Base-by-base conservation (phyloP, 345 rosid genomes). In the Acer campestre region DNA sequence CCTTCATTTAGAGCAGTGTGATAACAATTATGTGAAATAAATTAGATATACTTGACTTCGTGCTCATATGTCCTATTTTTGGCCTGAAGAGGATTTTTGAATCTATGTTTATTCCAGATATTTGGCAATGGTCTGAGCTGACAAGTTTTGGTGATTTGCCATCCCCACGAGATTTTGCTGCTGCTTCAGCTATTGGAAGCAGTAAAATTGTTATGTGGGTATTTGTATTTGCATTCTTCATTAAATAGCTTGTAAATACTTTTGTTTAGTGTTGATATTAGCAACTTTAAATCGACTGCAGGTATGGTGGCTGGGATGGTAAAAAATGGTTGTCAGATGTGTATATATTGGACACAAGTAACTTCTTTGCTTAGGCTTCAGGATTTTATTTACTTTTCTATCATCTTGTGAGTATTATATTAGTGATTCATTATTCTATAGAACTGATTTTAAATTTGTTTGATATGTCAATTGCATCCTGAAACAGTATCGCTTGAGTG, bases 301-400 rank as follows among this genome's bases (percentile, higher is more conserved):
- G 98, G 97, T 89, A 85, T 85, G 99, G 98, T 20, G 98, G 99
- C 23, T 96, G 99, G 99, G 99, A 96, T 86, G 98, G 99, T 68
- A 92, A 92, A 83, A 96, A 90, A 85, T 96, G 99, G 99, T 83
- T 96, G 82, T 94, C 99, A 67, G 99, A 96, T 87, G 94, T 92
- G 4, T 96, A 92, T 83, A 85, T 94, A 82, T 80, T 96, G 93
- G 97, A 94, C 83, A 96, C 98, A 85, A 91, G 98, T 92, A 92
- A 85, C 61, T 68, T 80, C 74, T 81, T 65, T 48, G 75, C 66
- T 76, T 66, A 64, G 61, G 68, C 49, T 11, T 78, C 51, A 44
- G 75, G 29, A 62, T 79, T 27, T 38, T 53, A 75, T 74, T 77
- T 73, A n/a, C 48, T 20, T 64, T 66, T 64, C 40, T 70, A 55